Conservation (phyloP, 2,329 filamentous ascomycete genomes). For the Exophiala viscosa region DNA sequence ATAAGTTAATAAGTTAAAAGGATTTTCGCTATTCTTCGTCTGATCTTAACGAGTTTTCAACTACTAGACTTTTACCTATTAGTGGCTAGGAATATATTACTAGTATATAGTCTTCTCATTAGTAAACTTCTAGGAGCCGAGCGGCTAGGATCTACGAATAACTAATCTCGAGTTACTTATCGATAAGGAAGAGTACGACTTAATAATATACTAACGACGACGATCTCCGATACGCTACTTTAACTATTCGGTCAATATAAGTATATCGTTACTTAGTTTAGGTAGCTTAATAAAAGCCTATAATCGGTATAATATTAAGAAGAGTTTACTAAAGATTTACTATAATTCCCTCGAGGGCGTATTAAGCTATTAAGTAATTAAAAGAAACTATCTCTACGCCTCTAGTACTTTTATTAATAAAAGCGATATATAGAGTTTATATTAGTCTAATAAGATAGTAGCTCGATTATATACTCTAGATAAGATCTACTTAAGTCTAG, state of each 20-base stretch:
- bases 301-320: constrained; percentile 38
- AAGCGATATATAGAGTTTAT: not conserved
- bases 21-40: too few species aligned
- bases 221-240: constrained; percentile 5
- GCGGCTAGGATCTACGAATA: constrained; percentile 1
- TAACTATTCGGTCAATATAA: not conserved
- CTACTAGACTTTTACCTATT: not conserved
- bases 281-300: constrained; percentile 34
- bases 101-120: not conserved
- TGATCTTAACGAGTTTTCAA: too few species aligned
- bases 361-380: constrained; percentile 20
- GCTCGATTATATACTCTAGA: constrained; percentile 16
- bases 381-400: constrained; percentile 35
- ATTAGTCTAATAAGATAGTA: constrained; percentile 18
- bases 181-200: not conserved
- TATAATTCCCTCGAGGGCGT: constrained; percentile 21
- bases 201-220: constrained; percentile 9
- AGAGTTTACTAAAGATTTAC: constrained; percentile 19
- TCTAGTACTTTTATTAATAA: constrained; percentile 11
- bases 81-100: not conserved
- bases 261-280: constrained; percentile 5
- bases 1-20: too few species aligned
- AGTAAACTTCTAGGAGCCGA: not conserved
- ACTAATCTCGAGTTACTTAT: constrained; percentile 2
- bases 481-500: constrained; percentile 4